These are phyloP conservation scores for Marasmius tenuissimus DNA, from an alignment of 1,284 basidiomycete species.

Conservation along the genomic window DNA sequence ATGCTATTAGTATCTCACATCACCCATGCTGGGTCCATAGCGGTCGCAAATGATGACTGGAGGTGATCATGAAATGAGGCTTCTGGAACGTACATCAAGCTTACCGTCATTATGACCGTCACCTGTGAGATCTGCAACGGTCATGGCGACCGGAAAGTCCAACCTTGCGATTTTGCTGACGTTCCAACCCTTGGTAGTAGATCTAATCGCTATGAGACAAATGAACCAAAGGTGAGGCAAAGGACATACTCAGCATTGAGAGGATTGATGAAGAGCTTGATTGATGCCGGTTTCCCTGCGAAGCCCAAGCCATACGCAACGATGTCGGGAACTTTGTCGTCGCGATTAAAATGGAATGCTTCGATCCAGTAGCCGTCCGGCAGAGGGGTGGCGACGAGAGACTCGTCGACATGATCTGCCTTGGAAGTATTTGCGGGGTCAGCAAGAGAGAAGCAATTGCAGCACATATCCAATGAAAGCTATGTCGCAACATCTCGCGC, in stretches of 20 bases:
- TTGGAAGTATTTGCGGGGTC: neutral
- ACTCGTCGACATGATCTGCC: neutral
- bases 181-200: neutral
- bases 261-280: neutral
- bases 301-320: constrained; percentile 27
- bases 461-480: too few species aligned
- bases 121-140: constrained; percentile 17
- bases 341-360: constrained; percentile 24
- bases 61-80: neutral
- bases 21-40: constrained; percentile 28
- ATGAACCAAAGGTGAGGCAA: neutral
- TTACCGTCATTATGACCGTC: constrained; percentile 28
- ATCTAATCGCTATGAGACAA: constrained; percentile 5
- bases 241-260: neutral
- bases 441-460: too few species aligned
- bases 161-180: neutral
- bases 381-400: constrained; percentile 5
- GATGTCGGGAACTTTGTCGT: constrained; percentile 47
- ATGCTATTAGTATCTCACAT: constrained; percentile 13
- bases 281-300: neutral
- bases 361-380: constrained; percentile 29
- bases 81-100: neutral
- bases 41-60: constrained; percentile 28
- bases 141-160: neutral
- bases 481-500: too few species aligned